Percentiles rank a stretch among this genome's conserved stretches.
phyloP scores from a whole-genome alignment of 257 asterid genomes.

The Scutellaria baicalensis region DNA sequence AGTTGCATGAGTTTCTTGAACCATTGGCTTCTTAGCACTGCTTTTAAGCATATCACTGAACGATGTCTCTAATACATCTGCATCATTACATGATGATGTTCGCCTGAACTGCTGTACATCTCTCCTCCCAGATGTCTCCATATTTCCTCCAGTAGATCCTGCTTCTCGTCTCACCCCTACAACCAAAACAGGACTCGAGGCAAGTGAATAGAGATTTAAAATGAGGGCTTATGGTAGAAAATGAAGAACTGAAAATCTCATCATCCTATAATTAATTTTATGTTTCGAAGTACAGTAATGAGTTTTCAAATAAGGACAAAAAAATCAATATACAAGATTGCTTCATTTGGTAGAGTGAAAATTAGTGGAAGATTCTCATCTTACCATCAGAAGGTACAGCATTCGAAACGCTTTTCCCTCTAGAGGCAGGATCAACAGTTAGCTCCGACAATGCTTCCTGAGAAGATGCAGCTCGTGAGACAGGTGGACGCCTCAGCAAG shows the following conservation, averaged over 20 bases:
- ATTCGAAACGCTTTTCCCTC: slow-evolving; percentile 40
- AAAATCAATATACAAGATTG: too few relatives aligned
- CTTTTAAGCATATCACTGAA: slow-evolving; percentile 98
- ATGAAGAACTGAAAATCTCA: background rate
- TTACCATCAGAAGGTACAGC: slow-evolving; percentile 53
- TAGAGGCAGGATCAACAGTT: slow-evolving; percentile 34
- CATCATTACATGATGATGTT: slow-evolving; percentile 65
- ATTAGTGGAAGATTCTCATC: background rate
- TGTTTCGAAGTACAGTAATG: background rate
- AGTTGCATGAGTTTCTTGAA: slow-evolving; percentile 45
- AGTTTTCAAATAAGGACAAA: background rate
- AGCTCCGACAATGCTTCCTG: slow-evolving; percentile 59
- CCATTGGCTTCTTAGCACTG: slow-evolving; percentile 48
- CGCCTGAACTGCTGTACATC: slow-evolving; percentile 64
- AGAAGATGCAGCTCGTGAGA: slow-evolving; percentile 52
- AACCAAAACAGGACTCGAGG: background rate
- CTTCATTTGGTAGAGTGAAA: background rate
- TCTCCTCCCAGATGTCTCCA: slow-evolving; percentile 45
- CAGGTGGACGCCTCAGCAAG: slow-evolving; percentile 79
- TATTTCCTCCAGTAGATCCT: slow-evolving; percentile 33
- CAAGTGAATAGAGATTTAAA: background rate
- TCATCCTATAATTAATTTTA: too few relatives aligned
- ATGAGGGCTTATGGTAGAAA: background rate
- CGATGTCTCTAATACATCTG: slow-evolving; percentile 78
- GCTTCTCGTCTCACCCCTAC: slow-evolving; percentile 47